Evolutionary conservation across 805 yeast species (phyloP), one percentile per base, ranked within the genome.

Genomic region (Scheffersomyces amazonensis): DNA sequence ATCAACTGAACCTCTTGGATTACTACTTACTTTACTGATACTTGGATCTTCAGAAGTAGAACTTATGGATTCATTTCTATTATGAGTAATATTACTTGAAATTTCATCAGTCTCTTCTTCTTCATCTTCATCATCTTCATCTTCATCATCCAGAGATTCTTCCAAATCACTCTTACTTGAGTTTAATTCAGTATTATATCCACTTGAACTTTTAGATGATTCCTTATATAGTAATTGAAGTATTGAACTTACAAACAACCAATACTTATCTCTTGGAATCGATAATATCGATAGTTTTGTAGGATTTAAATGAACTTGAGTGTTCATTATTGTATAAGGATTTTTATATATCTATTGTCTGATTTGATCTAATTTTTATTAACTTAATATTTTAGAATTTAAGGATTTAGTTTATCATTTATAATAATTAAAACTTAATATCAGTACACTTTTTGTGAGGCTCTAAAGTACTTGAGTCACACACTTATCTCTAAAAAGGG

Each of bases 241-340:
- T n/a, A 79, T 62, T 1, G 81, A 73, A 24, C 74, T 64, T 25
- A 70, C 60, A 45, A 78, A 78, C n/a, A 74, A 40, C 76, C 83
- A 77, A 49, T 70, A 75, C 41, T 66, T 64, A 15, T 58, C 63
- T 42, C 81, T 56, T 1, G 81, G 78, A 16, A 79, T 69, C 2
- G 83, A 75, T 39, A 80, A 60, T 18, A 79, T 63, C 18, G 77
- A 66, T 31, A 80, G 61, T 32, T 58, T 51, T 4, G 72, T 66
- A 10, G 69, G 66, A 51, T 71, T 71, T 30, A 78, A 51, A 43
- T 75, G 74, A 1, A 75, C 75, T 42, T 76, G 76, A 24, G 71
- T 70, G 52, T 62, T 65, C 71, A 68, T 66, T 11, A 30, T 21
- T 20, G 20, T 24, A n/a, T 24, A 20, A 20, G 9, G n/a, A n/a